Base-by-base conservation (phyloP, 164 flowering plant species). In the Nymphaea colorata region DNA sequence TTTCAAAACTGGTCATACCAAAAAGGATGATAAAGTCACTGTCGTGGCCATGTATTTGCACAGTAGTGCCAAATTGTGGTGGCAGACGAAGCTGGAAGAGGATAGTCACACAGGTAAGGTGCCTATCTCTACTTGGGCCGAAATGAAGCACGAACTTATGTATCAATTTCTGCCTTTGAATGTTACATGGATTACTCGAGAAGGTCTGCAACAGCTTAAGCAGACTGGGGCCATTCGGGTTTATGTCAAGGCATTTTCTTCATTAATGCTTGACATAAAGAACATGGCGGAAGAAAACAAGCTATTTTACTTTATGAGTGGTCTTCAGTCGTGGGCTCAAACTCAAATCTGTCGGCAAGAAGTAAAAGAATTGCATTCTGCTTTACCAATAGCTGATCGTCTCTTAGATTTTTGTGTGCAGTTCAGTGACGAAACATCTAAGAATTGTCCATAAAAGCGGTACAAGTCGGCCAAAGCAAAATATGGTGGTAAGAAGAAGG, bases 201-300 rank as follows among this genome's bases (percentile, higher is more conserved):
- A 77, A 0, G 6, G 36, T 2, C 44, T 74, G 36, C 42, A 66
- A 7, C 53, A 60, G 1, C 53, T 74, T 4, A 69, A 42, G 43
- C 71, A 72, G 2, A 67, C 41, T 0, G 66, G 64, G 0, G 7
- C 36, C 0, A 51, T 72, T 16, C 41, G 66, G 2, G 74, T 72
- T 0, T 75, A 72, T 47, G 66, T 70, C 2, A 70, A 72, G 41
- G 53, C 62, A 4, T 72, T 75, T 42, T 75, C 17, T 2, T 72
- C 1, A 1, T 25, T 25, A 1, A 25, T 25, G 67, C 7, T 78
- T 15, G 67, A 78, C 3, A 70, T 78, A 11, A 57, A 72, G 25
- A 68, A 72, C 65, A 78, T 75, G 76, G 67, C 71, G 0, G 61
- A 78, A 18, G 76, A 72, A 11, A 71, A 72, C 44, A 72, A 69